phyloP scores from a whole-genome alignment of 441 rosid species.

The Daphne laureola region DNA sequence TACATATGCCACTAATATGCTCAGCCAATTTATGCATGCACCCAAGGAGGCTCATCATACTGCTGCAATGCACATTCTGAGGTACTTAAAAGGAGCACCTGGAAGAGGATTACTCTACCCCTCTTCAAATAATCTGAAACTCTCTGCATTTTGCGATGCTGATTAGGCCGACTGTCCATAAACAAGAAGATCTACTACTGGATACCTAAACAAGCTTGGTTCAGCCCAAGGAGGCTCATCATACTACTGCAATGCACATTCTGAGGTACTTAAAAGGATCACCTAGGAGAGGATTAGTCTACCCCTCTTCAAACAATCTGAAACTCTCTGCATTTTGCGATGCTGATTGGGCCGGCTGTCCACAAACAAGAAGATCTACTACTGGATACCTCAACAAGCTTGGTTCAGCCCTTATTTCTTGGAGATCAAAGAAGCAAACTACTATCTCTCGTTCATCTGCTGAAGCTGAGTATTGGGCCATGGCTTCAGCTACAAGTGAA shows the following conservation, averaged over 20 bases:
- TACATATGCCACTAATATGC: neutral
- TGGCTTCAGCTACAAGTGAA: neutral
- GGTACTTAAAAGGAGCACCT: too few species aligned
- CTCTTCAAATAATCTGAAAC: too few species aligned
- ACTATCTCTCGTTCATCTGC: neutral
- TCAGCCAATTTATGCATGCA: neutral
- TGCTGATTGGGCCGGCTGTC: constrained; percentile 1
- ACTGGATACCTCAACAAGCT: neutral
- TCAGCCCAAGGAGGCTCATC: too few species aligned
- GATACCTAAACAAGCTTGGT: too few species aligned
- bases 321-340: neutral
- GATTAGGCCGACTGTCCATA: too few species aligned
- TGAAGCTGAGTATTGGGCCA: neutral
- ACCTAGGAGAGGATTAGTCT: neutral
- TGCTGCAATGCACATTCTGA: too few species aligned
- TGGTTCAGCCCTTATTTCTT: neutral
- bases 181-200: too few species aligned
- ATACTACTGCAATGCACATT: neutral
- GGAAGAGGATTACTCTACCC: too few species aligned
- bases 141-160: too few species aligned
- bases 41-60: too few species aligned
- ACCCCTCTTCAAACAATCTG: neutral
- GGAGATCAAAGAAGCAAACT: constrained; percentile 1
- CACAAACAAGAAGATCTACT: neutral
- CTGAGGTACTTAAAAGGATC: neutral